Evolutionary conservation across 2,329 filamentous ascomycete species (phyloP), one percentile per base, ranked within the genome.

Genomic region (Neofusicoccum ribis): DNA sequence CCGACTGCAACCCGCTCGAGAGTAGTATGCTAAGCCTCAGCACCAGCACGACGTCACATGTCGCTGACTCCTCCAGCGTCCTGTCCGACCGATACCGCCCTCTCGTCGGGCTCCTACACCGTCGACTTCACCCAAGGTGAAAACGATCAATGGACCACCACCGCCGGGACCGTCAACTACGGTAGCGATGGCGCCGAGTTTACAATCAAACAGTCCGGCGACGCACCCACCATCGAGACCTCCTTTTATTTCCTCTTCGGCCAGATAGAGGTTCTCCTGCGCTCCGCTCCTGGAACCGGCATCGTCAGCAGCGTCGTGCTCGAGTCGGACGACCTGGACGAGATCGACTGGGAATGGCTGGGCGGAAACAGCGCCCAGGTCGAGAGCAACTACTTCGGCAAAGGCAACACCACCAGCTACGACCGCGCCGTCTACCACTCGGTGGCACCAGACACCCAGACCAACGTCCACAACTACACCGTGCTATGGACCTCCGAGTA

Each of bases 201-300:
- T 70, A 75, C 70, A 34, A 81, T 83, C 69, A 72, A 69, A 43
- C 76, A 75, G 41, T 72, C 72, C 5, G 74, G 72, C 17, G 73
- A 82, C 64, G 79, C 81, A 1, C 81, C 81, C 1, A 93, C 91
- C 1, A 83, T 94, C 65, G 84, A 86, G 67, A 88, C 89, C 52
- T 86, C 86, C 69, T 94, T 93, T 76, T 93, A 91, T 80, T 90
- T 94, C 78, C 92, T 95, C 81, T 92, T 89, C 68, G 91, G 91
- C 60, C 85, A 86, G 64, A 87, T 91, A 63, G 90, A 92, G 76
- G 82, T 93, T 60, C 81, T 85, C 69, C 84, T 95, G 80, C 90
- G 91, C 78, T 89, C 89, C 4, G 88, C 92, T 0, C 79, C 81
- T 1, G 92, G 92, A 11, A 80, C 78, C 6, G 91, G 92, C 58